Percentiles rank a stretch among this genome's conserved stretches.
These are phyloP conservation scores for Lolium rigidum DNA, from an alignment of 176 grass and related monocot genomes.

Conservation along the genomic window DNA sequence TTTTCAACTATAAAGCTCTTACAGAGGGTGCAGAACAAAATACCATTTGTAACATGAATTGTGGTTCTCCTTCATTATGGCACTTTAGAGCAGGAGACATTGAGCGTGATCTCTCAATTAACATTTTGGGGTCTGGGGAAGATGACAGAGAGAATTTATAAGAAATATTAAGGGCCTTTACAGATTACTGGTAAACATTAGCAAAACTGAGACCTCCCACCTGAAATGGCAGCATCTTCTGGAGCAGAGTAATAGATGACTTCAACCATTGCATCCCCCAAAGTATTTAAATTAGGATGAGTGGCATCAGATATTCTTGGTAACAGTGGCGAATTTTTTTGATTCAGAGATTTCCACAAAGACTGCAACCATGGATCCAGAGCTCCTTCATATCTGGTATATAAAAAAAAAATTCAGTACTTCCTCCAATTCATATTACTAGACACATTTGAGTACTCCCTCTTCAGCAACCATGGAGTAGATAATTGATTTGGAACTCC, in stretches of 20 bases:
- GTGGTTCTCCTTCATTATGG: slow-evolving; percentile 65
- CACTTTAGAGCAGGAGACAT: slow-evolving; percentile 69
- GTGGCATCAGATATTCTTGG: slow-evolving; percentile 68
- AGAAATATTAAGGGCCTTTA: background rate
- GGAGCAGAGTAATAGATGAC: slow-evolving; percentile 59
- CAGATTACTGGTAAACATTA: slow-evolving; percentile 3
- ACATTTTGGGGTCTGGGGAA: slow-evolving; percentile 59
- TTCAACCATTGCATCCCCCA: slow-evolving; percentile 68
- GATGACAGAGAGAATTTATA: background rate
- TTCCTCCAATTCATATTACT: no score
- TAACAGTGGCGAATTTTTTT: slow-evolving; percentile 55
- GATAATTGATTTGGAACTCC: background rate
- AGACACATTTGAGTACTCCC: no score
- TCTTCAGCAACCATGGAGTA: no score
- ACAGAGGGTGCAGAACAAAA: slow-evolving; percentile 21
- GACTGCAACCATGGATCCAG: slow-evolving; percentile 79
- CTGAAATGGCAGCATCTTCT: slow-evolving; percentile 48
- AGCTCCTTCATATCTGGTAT: slow-evolving; percentile 78
- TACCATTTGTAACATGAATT: slow-evolving; percentile 80
- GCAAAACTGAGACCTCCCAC: slow-evolving; percentile 44
- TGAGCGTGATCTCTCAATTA: slow-evolving; percentile 68
- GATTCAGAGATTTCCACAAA: slow-evolving; percentile 75
- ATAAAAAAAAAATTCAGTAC: slow-evolving; percentile 2
- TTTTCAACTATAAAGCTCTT: background rate
- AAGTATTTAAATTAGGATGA: slow-evolving; percentile 58